Evolutionary conservation across 2,329 filamentous ascomycete genomes (phyloP), one percentile per base, ranked within the genome.

Genomic region (Beauveria sp.): DNA sequence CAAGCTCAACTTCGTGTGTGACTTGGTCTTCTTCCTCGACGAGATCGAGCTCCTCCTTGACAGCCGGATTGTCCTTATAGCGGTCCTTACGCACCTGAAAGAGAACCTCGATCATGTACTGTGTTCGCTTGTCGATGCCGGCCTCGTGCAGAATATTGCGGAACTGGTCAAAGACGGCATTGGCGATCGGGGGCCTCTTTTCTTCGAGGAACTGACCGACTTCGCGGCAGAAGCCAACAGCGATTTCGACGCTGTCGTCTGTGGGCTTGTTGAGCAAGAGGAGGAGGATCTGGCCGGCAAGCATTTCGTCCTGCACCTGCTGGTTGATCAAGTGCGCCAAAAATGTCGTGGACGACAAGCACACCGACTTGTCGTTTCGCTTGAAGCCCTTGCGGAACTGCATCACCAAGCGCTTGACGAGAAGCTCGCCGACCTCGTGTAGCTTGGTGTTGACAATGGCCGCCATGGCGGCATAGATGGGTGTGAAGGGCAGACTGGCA

Each of bases 11-110:
- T 61, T 86, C 84, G 75, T 99, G 95, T 1, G 95, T 98, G 68
- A 98, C 96, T 72, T 98, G 95, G 70, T 99, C 95, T 73, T 98
- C 93, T 75, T 99, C 95, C 75, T 98, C 93, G 9, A 99, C 91
- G 51, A 99, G 75, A 74, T 99, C 95, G 62, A 99, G 79, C 72
- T 99, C 95, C 71, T 97, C 93, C 73, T 87, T 93, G 68, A 98
- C 80, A 0, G 92, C 88, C 20, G 88, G 91, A 69, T 98, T 92
- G 69, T 98, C 92, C 78, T 96, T 96, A 80, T 96, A 99, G 69
- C 89, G 89, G 76, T 98, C 93, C 75, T 97, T 96, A 65, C 95
- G 86, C 61, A 97, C 89, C 77, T 99, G 93, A 73, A 99, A 99
- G 49, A 99, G 78, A 6, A 98, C 95, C 74, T 99, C 95, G 62